Conservation (phyloP, 768 basidiomycete species). For the Strobilomyces dryophilus region DNA sequence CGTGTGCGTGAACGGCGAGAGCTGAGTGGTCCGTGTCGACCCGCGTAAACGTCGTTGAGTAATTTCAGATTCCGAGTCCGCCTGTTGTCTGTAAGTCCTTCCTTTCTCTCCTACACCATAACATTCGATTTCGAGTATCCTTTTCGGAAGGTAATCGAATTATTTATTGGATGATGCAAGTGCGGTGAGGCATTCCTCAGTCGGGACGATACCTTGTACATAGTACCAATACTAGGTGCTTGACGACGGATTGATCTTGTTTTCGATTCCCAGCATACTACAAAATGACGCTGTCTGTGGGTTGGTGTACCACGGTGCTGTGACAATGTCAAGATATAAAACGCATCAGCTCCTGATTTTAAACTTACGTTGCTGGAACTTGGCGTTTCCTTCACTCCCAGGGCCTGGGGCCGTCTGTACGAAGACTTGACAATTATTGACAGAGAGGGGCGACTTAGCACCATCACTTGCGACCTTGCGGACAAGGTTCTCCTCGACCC, state of each 20-base stretch:
- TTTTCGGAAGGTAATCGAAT: too few species aligned
- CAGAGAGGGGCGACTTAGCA: slow-evolving; percentile 16
- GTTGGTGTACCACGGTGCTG: slow-evolving; percentile 78
- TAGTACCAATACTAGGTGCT: background rate
- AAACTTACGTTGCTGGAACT: slow-evolving; percentile 38
- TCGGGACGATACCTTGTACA: background rate
- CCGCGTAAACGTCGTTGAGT: too few species aligned
- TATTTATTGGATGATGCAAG: too few species aligned
- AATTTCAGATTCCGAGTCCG: too few species aligned
- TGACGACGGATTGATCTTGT: slow-evolving; percentile 50
- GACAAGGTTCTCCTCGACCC: slow-evolving; percentile 62
- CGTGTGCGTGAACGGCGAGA: too few species aligned
- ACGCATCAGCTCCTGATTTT: background rate
- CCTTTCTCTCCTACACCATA: too few species aligned
- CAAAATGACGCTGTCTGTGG: slow-evolving; percentile 90
- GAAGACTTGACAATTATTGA: slow-evolving; percentile 65
- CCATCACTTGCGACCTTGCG: slow-evolving; percentile 5
- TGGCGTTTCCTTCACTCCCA: slow-evolving; percentile 35
- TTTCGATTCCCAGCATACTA: slow-evolving; percentile 69
- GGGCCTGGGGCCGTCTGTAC: slow-evolving; percentile 59
- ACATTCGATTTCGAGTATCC: too few species aligned
- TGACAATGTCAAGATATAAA: slow-evolving; percentile 1
- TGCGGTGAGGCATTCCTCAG: background rate
- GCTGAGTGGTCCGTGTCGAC: too few species aligned
- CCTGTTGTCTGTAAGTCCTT: too few species aligned